Conservation (phyloP, 2,329 filamentous ascomycete genomes). For the Neopestalotiopsis rosae region DNA sequence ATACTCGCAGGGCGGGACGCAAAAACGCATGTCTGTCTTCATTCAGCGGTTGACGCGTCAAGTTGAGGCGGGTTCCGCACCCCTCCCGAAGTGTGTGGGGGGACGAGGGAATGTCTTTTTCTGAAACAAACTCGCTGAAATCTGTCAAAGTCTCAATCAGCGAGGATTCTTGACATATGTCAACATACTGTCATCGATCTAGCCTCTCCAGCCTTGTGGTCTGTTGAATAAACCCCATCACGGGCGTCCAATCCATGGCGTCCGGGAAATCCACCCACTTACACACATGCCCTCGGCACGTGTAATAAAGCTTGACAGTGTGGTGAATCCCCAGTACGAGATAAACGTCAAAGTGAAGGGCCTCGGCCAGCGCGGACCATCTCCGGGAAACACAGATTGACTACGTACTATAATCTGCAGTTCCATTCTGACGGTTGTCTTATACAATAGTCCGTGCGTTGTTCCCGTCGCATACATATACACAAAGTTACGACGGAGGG, state of each 20-base stretch:
- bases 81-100: neutral
- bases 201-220: neutral
- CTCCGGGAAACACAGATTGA: no score
- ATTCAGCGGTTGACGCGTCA: constrained; percentile 5
- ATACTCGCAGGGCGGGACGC: neutral
- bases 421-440: neutral
- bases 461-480: neutral
- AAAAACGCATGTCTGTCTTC: neutral
- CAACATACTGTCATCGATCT: neutral
- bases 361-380: no score
- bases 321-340: no score
- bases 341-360: no score
- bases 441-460: neutral
- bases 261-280: no score
- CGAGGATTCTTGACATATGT: neutral
- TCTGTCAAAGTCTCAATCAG: neutral
- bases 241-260: no score
- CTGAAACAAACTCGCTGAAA: neutral
- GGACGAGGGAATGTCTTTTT: neutral
- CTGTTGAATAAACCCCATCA: no score
- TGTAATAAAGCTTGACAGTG: no score
- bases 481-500: neutral
- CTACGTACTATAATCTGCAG: no score
- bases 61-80: neutral
- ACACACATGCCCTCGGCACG: no score